These are phyloP conservation scores for Neostapfia colusana DNA, from an alignment of 176 grass and related monocot species.

Conservation along the genomic window DNA sequence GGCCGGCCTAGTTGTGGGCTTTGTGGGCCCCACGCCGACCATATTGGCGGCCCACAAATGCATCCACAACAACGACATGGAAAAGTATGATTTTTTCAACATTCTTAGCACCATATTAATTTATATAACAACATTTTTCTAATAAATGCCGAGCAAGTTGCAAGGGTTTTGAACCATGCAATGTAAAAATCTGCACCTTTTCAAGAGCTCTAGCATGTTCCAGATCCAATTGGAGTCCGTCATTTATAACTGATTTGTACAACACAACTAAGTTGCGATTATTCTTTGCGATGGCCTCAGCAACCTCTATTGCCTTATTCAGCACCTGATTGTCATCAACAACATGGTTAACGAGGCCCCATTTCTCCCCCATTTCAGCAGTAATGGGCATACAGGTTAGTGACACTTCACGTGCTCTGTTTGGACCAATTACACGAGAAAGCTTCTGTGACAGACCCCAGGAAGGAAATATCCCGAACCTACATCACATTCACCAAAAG, in stretches of 20 bases:
- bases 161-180: neutral
- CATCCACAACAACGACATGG: no score
- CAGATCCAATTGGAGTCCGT: conserved; percentile 76
- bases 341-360: conserved; percentile 84
- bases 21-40: no score
- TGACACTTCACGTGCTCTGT: conserved; percentile 80
- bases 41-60: no score
- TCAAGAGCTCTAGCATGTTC: conserved; percentile 65
- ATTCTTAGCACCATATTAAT: conserved; percentile 1
- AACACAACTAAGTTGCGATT: conserved; percentile 69
- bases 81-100: neutral
- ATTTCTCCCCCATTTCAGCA: conserved; percentile 77
- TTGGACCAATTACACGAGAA: conserved; percentile 77
- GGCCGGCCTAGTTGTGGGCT: no score
- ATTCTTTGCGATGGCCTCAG: conserved; percentile 63
- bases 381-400: conserved; percentile 67
- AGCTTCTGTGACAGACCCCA: conserved; percentile 97
- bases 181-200: conserved; percentile 51
- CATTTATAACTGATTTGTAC: conserved; percentile 90
- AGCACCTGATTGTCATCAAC: conserved; percentile 69
- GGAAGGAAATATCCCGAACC: conserved; percentile 94
- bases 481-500: conserved; percentile 37
- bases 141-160: neutral
- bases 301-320: conserved; percentile 68
- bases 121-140: neutral